These are phyloP conservation scores for Beauveria brongniartii DNA, from an alignment of 2,329 filamentous ascomycete species.

Conservation along the genomic window DNA sequence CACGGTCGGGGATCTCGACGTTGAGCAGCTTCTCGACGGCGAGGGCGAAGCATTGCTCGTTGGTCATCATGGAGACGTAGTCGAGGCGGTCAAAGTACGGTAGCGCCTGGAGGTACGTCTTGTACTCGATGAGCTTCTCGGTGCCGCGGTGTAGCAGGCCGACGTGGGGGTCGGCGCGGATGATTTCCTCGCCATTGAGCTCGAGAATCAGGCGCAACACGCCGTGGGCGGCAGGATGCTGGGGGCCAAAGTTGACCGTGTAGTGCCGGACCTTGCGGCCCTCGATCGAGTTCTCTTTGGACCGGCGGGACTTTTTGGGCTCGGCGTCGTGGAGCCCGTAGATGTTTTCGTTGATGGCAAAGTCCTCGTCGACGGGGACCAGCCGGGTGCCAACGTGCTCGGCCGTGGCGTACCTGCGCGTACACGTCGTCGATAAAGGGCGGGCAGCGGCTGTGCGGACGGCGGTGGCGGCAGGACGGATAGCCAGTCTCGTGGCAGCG, in stretches of 20 bases:
- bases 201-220: constrained; percentile 96
- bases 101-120: constrained; percentile 95
- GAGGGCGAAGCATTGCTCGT: constrained; percentile 94
- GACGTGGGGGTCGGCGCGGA: constrained; percentile 94
- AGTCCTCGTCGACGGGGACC: constrained; percentile 57
- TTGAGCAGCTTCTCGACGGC: constrained; percentile 98
- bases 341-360: constrained; percentile 43
- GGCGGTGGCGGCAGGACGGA: constrained; percentile 33
- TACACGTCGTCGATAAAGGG: constrained; percentile 56
- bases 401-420: constrained; percentile 55
- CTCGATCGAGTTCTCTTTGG: constrained; percentile 39
- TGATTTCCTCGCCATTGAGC: constrained; percentile 94
- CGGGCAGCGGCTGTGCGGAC: constrained; percentile 36
- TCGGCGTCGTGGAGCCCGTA: constrained; percentile 38
- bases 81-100: constrained; percentile 98
- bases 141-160: constrained; percentile 93
- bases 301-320: constrained; percentile 36
- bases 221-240: constrained; percentile 97
- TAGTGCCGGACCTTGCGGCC: constrained; percentile 93
- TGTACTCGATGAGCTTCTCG: constrained; percentile 99
- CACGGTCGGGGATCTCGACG: constrained; percentile 87
- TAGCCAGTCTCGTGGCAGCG: constrained; percentile 57
- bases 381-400: constrained; percentile 47
- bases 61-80: constrained; percentile 99
- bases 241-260: constrained; percentile 98